Base-by-base conservation (phyloP, 345 rosid genomes). In the Erucastrum elatum region DNA sequence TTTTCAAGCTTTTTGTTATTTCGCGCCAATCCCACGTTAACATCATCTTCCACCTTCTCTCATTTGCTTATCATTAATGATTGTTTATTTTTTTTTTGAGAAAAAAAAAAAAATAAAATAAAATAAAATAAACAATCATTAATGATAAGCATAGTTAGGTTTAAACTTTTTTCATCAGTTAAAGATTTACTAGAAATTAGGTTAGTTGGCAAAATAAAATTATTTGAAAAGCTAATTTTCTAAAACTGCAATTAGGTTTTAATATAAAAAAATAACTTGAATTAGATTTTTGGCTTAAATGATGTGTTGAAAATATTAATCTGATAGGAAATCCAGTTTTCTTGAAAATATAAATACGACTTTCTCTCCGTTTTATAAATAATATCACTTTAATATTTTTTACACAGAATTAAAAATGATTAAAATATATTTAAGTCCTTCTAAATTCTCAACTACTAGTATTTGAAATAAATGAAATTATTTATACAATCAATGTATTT, bases 11-110 rank as follows among this genome's bases (percentile, higher is more conserved):
- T 71, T 71, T 13, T 41, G 2, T 46, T 64, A 31, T 49, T 74
- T 79, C 82, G 78, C 82, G 82, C 82, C 82, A 79, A 79, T 68
- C 78, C 70, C 3, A 61, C 51, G 66, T 51, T 68, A 61, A 68
- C 70, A 68, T 68, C 77, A 78, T 78, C 64, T 26, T 60, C 77
- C 58, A 72, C 64, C 55, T 21, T 58, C 41, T 79, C 5, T 79
- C 70, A 27, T 73, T 73, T 29, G 82, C 68, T 72, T 67, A 25
- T 46, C 37, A 44, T 16, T 51, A 51, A 51, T 51, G 56, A n/a
- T 51, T 51, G 56, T 51, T 51, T 51, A 51, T 13, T 51, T 51
- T 51, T 6, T 16, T n/a, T n/a, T n/a, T n/a, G n/a, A n/a, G n/a
- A n/a, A n/a, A n/a, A n/a, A n/a, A n/a, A n/a, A n/a, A n/a, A n/a